Conservation (phyloP, 2,329 filamentous ascomycete genomes). For the Aspergillus sp. region DNA sequence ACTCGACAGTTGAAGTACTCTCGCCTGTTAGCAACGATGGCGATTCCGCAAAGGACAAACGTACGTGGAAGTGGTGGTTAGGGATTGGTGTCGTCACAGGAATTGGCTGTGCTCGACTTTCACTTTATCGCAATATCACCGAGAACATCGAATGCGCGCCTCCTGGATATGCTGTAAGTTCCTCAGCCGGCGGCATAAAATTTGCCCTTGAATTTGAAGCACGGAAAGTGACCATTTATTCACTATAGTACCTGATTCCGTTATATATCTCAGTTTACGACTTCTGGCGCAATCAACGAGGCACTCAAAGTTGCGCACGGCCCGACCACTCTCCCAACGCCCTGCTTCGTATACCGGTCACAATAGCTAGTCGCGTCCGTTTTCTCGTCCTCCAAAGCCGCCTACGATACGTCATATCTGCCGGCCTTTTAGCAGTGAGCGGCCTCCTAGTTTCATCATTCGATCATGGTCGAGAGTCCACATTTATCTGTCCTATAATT, state of each 20-base stretch:
- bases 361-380: conserved; percentile 32
- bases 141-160: conserved; percentile 45
- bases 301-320: conserved; percentile 19
- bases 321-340: conserved; percentile 19
- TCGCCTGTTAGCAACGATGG: conserved; percentile 7
- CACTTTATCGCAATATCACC: conserved; percentile 43
- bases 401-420: conserved; percentile 39
- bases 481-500: conserved; percentile 50
- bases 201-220: not conserved
- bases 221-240: not conserved
- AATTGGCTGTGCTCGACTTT: conserved; percentile 34
- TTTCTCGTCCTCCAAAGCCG: conserved; percentile 32
- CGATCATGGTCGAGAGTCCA: conserved; percentile 40
- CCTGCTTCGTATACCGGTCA: conserved; percentile 16
- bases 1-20: conserved; percentile 16
- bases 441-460: conserved; percentile 38
- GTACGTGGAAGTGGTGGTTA: conserved; percentile 24
- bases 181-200: not conserved
- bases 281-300: conserved; percentile 34
- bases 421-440: conserved; percentile 39
- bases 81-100: conserved; percentile 21
- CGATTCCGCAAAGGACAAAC: conserved; percentile 3
- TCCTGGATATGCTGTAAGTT: conserved; percentile 34
- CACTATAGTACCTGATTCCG: conserved; percentile 37
- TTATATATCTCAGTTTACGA: conserved; percentile 44